phyloP scores from a whole-genome alignment of 2,329 filamentous ascomycete species.

The Scedosporium boydii region DNA sequence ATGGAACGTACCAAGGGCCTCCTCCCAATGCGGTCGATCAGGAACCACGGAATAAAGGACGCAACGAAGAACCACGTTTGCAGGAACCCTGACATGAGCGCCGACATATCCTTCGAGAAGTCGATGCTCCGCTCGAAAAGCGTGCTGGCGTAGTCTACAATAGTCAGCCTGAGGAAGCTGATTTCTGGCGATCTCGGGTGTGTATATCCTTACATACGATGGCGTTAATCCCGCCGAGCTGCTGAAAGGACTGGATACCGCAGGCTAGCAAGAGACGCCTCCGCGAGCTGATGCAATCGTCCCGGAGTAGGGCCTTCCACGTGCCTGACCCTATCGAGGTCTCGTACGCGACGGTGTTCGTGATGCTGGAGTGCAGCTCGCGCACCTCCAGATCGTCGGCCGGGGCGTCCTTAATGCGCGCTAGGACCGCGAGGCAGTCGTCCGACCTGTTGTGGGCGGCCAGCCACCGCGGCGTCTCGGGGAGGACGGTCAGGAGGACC shows the following conservation, averaged over 20 bases:
- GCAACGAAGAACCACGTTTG: slow-evolving; percentile 35
- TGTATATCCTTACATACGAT: slow-evolving; percentile 26
- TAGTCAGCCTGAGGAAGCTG: background rate
- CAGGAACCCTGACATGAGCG: slow-evolving; percentile 42
- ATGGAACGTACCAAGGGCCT: slow-evolving; percentile 23
- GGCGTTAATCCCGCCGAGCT: slow-evolving; percentile 38
- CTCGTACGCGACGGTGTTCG: slow-evolving; percentile 22
- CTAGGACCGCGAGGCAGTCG: slow-evolving; percentile 25
- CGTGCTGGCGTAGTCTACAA: slow-evolving; percentile 31
- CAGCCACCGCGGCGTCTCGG: slow-evolving; percentile 34
- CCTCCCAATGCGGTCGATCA: slow-evolving; percentile 36
- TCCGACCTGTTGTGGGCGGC: slow-evolving; percentile 26
- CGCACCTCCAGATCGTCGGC: slow-evolving; percentile 14
- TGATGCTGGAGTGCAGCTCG: slow-evolving; percentile 19
- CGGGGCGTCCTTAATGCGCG: slow-evolving; percentile 22
- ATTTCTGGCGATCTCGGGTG: background rate
- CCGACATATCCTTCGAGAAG: slow-evolving; percentile 30
- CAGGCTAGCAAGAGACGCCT: slow-evolving; percentile 22
- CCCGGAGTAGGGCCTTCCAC: slow-evolving; percentile 20
- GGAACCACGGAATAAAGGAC: slow-evolving; percentile 33
- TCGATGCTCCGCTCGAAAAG: slow-evolving; percentile 35
- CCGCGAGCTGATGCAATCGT: slow-evolving; percentile 22
- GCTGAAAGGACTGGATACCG: slow-evolving; percentile 26
- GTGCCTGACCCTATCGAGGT: slow-evolving; percentile 18
- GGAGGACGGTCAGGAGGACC: slow-evolving; percentile 25